Evolutionary conservation across 768 basidiomycete species (phyloP).

Genomic region (Xanthoconium stramineum): DNA sequence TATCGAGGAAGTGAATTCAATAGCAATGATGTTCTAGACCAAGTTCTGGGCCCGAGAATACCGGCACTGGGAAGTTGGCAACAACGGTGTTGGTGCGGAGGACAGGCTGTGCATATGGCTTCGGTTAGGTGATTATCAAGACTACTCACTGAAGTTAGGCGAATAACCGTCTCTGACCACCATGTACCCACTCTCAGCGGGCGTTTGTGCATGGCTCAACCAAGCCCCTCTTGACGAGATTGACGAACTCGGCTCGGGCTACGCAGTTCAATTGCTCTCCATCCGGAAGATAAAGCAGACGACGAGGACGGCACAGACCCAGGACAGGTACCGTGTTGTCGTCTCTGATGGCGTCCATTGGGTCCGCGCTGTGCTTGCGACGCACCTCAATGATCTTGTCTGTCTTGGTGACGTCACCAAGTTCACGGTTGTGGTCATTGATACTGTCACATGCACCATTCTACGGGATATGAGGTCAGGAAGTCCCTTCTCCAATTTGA

Average conservation of each 20-base stretch:
- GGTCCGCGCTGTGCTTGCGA: conserved; percentile 92
- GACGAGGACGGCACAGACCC: conserved; percentile 28
- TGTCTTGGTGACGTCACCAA: conserved; percentile 59
- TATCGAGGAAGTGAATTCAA: too few relatives aligned
- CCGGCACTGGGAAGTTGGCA: too few relatives aligned
- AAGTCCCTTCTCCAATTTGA: not conserved
- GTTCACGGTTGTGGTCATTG: conserved; percentile 65
- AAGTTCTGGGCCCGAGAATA: too few relatives aligned
- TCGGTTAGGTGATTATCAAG: too few relatives aligned
- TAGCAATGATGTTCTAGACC: too few relatives aligned
- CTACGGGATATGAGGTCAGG: conserved; percentile 76
- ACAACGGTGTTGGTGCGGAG: too few relatives aligned
- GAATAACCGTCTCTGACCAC: not conserved
- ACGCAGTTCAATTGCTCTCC: conserved; percentile 75
- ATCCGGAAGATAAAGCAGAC: conserved; percentile 65
- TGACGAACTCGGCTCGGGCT: conserved; percentile 29
- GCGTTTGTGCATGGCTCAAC: conserved; percentile 51
- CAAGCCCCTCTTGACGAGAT: conserved; percentile 33
- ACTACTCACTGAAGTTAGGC: too few relatives aligned
- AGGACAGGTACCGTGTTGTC: conserved; percentile 75
- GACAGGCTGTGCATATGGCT: too few relatives aligned
- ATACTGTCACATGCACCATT: conserved; percentile 74
- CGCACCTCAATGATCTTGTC: conserved; percentile 78
- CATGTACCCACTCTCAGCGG: conserved; percentile 52
- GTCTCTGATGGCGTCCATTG: conserved; percentile 87